Evolutionary conservation across 192 early-diverging fungal species (phyloP).

Genomic region (Coemansia sp.): DNA sequence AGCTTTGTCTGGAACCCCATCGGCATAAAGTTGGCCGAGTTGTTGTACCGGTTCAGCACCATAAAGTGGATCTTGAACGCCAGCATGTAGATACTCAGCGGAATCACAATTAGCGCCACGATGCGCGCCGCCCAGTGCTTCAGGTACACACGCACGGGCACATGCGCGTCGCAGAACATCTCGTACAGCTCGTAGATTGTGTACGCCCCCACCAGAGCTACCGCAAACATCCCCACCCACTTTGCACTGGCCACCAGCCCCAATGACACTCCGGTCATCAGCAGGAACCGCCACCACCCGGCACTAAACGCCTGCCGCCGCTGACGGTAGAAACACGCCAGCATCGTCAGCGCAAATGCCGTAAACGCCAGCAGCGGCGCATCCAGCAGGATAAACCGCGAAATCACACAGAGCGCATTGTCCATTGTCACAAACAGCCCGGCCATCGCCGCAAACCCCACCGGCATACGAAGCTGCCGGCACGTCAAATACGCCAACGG

Average conservation of each 20-base stretch:
- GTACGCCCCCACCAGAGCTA: slow-evolving; percentile 62
- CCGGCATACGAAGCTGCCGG: slow-evolving; percentile 70
- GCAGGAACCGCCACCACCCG: slow-evolving; percentile 87
- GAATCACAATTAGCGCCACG: slow-evolving; percentile 76
- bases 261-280: slow-evolving; percentile 81
- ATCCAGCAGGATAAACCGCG: slow-evolving; percentile 92
- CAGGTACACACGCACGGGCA: slow-evolving; percentile 64
- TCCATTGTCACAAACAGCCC: slow-evolving; percentile 77
- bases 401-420: slow-evolving; percentile 65
- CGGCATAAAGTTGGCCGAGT: slow-evolving; percentile 53
- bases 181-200: slow-evolving; percentile 43
- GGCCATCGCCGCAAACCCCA: slow-evolving; percentile 65
- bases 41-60: slow-evolving; percentile 65
- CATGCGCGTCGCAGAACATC: slow-evolving; percentile 43
- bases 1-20: slow-evolving; percentile 44
- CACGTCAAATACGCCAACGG: slow-evolving; percentile 90
- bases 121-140: slow-evolving; percentile 85
- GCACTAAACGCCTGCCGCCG: slow-evolving; percentile 71
- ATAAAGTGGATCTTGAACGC: slow-evolving; percentile 86
- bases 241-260: slow-evolving; percentile 86
- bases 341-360: slow-evolving; percentile 61
- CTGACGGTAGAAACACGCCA: slow-evolving; percentile 72
- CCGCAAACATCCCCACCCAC: slow-evolving; percentile 95
- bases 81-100: slow-evolving; percentile 75
- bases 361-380: slow-evolving; percentile 94